Evolutionary conservation across 495 filamentous ascomycete species (phyloP).

Genomic region (Annulohypoxylon nitens): DNA sequence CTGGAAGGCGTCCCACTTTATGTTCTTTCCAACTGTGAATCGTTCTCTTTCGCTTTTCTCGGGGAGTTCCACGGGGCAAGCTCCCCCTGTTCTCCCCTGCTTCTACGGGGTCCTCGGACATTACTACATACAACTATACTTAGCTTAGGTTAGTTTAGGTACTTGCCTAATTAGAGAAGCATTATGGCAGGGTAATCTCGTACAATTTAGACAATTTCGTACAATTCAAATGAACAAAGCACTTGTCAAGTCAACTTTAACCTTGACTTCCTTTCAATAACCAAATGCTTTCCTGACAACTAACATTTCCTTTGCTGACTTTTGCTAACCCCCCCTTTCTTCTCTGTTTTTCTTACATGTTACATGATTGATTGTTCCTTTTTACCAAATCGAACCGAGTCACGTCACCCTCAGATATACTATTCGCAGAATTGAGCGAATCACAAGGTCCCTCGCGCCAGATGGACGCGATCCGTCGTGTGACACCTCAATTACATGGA

Average conservation of each 20-base stretch:
- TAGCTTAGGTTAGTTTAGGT: conserved; percentile 27
- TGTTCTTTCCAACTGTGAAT: conserved; percentile 19
- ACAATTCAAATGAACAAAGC: conserved; percentile 43
- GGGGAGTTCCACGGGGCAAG: conserved; percentile 32
- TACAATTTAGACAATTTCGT: conserved; percentile 23
- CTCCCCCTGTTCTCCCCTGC: conserved; percentile 22
- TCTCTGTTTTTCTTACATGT: conserved; percentile 16
- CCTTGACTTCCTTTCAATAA: conserved; percentile 20
- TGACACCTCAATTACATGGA: conserved; percentile 75
- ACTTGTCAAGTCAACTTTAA: conserved; percentile 23
- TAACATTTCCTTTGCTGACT: conserved; percentile 20
- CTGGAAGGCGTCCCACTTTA: neutral
- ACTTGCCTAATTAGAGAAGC: conserved; percentile 44
- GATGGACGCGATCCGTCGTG: conserved; percentile 53
- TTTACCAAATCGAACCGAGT: conserved; percentile 20
- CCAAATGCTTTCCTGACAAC: conserved; percentile 26
- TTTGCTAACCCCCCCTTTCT: conserved; percentile 13
- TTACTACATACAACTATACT: conserved; percentile 34
- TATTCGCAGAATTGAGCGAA: conserved; percentile 30
- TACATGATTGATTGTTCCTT: conserved; percentile 20
- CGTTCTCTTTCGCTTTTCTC: neutral
- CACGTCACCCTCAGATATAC: conserved; percentile 15
- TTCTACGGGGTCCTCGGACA: conserved; percentile 40
- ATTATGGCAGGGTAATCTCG: conserved; percentile 31
- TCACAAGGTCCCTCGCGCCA: conserved; percentile 45